These are phyloP conservation scores for Scheffersomyces amazonensis DNA, from an alignment of 805 yeast species.

Conservation along the genomic window DNA sequence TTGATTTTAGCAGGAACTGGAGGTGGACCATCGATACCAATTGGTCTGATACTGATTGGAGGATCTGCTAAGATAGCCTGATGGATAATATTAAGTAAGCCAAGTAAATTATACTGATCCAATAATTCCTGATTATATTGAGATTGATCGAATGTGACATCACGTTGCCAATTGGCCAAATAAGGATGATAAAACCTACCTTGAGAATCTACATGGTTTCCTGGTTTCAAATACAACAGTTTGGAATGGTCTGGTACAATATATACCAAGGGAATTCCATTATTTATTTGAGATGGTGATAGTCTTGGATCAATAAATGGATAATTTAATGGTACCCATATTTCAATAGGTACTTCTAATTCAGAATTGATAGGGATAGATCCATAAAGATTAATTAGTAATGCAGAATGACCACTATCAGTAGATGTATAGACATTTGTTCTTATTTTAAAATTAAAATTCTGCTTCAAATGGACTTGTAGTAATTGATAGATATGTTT, in stretches of 20 bases:
- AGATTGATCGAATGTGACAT: conserved; percentile 6
- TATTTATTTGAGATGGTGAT: conserved; percentile 9
- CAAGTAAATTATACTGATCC: conserved; percentile 24
- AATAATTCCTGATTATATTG: not conserved
- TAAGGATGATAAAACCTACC: conserved; percentile 73
- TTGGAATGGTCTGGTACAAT: conserved; percentile 51
- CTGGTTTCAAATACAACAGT: conserved; percentile 48
- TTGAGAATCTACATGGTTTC: conserved; percentile 64
- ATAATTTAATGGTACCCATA: conserved; percentile 76
- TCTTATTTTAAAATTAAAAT: conserved; percentile 54
- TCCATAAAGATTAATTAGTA: conserved; percentile 68
- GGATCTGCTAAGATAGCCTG: conserved; percentile 38
- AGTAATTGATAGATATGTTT: conserved; percentile 59
- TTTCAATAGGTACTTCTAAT: conserved; percentile 47
- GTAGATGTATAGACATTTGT: conserved; percentile 55
- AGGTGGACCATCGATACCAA: not conserved
- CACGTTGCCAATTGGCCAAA: conserved; percentile 53
- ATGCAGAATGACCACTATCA: conserved; percentile 54
- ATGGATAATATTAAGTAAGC: conserved; percentile 26
- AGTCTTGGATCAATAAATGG: conserved; percentile 38
- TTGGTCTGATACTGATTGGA: too few species aligned
- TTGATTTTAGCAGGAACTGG: too few species aligned
- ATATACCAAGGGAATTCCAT: conserved; percentile 60
- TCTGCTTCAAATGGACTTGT: conserved; percentile 38
- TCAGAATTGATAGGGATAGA: conserved; percentile 34